Evolutionary conservation across 1,284 basidiomycete genomes (phyloP), one percentile per base, ranked within the genome.

Genomic region (Xerocomus minutiporus): DNA sequence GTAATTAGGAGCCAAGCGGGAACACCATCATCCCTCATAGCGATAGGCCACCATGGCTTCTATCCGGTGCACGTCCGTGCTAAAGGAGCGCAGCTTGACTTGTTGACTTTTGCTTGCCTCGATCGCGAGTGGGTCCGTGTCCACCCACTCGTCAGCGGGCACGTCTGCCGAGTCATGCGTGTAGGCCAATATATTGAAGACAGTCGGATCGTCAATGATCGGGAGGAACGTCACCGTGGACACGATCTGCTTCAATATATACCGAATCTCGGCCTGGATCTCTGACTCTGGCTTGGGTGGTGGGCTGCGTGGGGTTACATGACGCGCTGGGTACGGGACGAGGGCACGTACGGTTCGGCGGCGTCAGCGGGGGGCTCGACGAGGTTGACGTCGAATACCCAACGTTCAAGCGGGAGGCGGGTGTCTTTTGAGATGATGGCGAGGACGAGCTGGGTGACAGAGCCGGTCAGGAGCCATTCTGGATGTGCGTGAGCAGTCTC

Each of bases 211-310:
- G 61, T 97, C 90, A 46, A 98, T 88, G 53, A 95, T 88, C 0
- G 96, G 96, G 51, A 99, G 76, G 73, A 97, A 98, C 13, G 96
- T 97, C 59, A 95, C 93, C 62, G 87, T 91, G 45, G 93, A 93
- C 40, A 97, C 94, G 66, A 99, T 99, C 72, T 99, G 97, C 75
- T 98, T 97, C 69, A 99, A 83, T 66, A 99, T 98, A 48, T 93
- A 93, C 25, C 96, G 86, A 61, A 99, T 99, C 78, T 99, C 96
- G 29, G 89, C 91, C 71, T 97, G 93, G 32, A 99, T 96, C 67
- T 98, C 93, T 32, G 93, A 81, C 65, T 98, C 94, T 2, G 86
- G 82, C 62, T 90, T 91, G 6, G 80, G 65, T 40, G 78, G 71
- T 51, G 71, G 69, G 34, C 81, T 83, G 63, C 0, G 20, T 20